Base-by-base conservation (phyloP, 768 basidiomycete species). In the Thelephora ganbajun region DNA sequence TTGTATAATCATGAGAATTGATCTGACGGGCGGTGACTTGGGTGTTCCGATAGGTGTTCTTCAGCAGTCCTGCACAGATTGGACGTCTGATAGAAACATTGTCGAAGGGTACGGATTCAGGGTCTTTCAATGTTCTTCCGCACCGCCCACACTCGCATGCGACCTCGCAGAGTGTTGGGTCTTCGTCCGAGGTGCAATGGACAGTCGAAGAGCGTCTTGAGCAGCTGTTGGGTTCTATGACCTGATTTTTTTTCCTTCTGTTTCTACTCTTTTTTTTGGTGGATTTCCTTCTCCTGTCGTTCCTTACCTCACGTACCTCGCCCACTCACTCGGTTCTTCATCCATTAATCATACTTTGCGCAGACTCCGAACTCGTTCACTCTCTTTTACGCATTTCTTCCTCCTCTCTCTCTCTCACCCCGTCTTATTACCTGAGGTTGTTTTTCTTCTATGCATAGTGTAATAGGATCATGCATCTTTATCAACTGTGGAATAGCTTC, bases 31-130 rank as follows among this genome's bases (percentile, higher is more conserved):
- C 5, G 22, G 46, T 47, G 46, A 53, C 46, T 37, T 49, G 33
- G 37, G 33, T 46, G 46, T 36, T 47, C 45, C 30, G 43, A 39
- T 46, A 86, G 83, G 76, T 85, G 51, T 83, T 79, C 63, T 80
- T 79, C 62, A 82, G 80, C 54, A 77, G 84, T 14, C 70, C 82
- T 19, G 74, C 78, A 36, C 80, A 88, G 51, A 89, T 91, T 59
- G 84, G 83, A 37, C 83, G 79, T 54, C 70, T 91, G 50, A 87
- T 91, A 49, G 88, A 91, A 59, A 77, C 66, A 56, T 76, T 91
- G 59, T 88, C 87, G 43, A 80, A 80, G 59, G 82, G 79, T 30
- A 77, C 79, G 68, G 88, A 91, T 53, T 71, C 84, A 36, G 88
- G 85, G 42, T 82, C 86, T 34, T 88, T 89, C 69, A 89, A 89